Percentiles rank a stretch among this genome's conserved stretches.
phyloP scores from a whole-genome alignment of 225 moss, liverwort and hornwort genomes.

The Anthoceros angustus region DNA sequence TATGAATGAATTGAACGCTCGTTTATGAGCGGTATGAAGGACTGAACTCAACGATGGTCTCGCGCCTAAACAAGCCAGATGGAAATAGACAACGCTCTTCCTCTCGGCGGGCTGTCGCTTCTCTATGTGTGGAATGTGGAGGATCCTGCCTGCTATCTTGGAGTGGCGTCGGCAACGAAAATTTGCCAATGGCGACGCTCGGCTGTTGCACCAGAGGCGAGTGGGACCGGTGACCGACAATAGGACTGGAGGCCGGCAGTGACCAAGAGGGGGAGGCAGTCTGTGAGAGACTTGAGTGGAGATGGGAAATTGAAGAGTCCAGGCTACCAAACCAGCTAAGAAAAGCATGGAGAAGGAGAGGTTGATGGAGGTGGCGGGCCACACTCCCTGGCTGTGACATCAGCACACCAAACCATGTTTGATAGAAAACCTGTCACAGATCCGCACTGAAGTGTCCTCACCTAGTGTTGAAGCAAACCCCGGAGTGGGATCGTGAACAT shows the following conservation, averaged over 20 bases:
- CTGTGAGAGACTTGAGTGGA: not conserved
- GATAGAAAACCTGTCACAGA: slow-evolving; percentile 1
- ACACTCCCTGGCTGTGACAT: not conserved
- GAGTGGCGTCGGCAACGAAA: too few relatives aligned
- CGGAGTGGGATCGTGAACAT: not conserved
- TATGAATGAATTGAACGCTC: too few relatives aligned
- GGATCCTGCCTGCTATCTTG: too few relatives aligned
- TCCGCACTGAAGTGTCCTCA: not conserved
- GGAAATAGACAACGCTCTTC: too few relatives aligned
- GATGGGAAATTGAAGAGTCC: not conserved
- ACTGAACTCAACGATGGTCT: too few relatives aligned
- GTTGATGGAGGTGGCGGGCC: not conserved
- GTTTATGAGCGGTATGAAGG: too few relatives aligned
- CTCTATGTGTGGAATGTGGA: too few relatives aligned
- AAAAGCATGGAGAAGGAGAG: slow-evolving; percentile 1
- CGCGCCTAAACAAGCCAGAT: too few relatives aligned
- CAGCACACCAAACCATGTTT: slow-evolving; percentile 2
- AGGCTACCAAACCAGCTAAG: not conserved
- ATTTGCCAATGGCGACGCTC: too few relatives aligned
- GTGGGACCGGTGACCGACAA: too few relatives aligned
- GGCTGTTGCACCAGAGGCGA: too few relatives aligned
- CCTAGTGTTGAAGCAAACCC: not conserved
- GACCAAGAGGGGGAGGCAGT: not conserved
- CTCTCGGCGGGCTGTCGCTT: too few relatives aligned
- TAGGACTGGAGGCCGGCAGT: not conserved